Percentiles rank a stretch among this genome's conserved stretches.
These are phyloP conservation scores for Pharus latifolius DNA, from an alignment of 176 grass and related monocot species.

Conservation along the genomic window DNA sequence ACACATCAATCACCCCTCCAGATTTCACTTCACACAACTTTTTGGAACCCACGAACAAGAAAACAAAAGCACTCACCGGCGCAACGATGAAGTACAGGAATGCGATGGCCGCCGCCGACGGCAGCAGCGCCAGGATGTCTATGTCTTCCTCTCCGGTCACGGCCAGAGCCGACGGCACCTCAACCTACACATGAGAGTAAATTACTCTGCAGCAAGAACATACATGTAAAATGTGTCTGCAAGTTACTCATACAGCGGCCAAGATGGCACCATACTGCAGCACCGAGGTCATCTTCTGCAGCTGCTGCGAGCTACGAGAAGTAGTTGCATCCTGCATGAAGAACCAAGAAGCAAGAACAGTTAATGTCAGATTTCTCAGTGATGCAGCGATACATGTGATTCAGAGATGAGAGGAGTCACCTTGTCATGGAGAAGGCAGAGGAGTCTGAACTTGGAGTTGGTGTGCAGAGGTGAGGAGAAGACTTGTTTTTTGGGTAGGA, in stretches of 20 bases:
- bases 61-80: constrained; percentile 31
- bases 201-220: background rate
- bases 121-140: constrained; percentile 54
- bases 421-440: constrained; percentile 39
- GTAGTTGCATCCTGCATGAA: background rate
- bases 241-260: constrained; percentile 38
- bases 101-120: constrained; percentile 37
- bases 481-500: background rate
- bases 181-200: constrained; percentile 18
- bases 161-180: constrained; percentile 58
- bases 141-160: constrained; percentile 74
- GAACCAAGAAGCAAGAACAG: background rate
- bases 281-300: constrained; percentile 31
- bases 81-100: constrained; percentile 56
- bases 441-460: constrained; percentile 26
- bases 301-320: constrained; percentile 23
- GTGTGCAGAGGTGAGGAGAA: background rate
- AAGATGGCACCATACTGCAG: constrained; percentile 53
- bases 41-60: background rate
- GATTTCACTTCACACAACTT: background rate
- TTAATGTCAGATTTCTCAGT: background rate
- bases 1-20: background rate
- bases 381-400: background rate
- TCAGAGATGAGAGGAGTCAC: background rate
- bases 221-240: background rate